Evolutionary conservation across 768 basidiomycete species (phyloP).

Genomic region (Lactifluus volemus): DNA sequence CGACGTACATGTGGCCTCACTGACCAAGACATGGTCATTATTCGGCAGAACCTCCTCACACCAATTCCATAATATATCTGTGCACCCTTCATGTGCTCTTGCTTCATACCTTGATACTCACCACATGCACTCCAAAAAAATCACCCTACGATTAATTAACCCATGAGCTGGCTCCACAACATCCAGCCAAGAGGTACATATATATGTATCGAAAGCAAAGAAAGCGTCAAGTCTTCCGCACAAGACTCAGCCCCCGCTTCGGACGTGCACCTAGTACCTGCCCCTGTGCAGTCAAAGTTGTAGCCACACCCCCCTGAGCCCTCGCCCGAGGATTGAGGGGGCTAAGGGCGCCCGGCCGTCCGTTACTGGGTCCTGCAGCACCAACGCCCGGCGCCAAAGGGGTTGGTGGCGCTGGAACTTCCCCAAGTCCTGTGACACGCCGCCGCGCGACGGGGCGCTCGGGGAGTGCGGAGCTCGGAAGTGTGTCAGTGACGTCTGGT

Average conservation of each 20-base stretch:
- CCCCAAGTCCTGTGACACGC: conserved; percentile 51
- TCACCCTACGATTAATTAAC: not conserved
- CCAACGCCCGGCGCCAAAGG: not conserved
- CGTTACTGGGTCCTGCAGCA: not conserved
- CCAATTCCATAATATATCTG: not conserved
- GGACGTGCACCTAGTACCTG: conserved; percentile 13
- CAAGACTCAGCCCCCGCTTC: conserved; percentile 17
- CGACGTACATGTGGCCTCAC: conserved; percentile 47
- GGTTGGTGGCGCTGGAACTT: not conserved
- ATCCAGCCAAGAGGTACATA: not conserved
- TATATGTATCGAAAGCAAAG: not conserved
- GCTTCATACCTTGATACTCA: not conserved
- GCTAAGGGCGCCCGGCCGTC: conserved; percentile 15
- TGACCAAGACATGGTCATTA: conserved; percentile 51
- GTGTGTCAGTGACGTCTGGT: conserved; percentile 39
- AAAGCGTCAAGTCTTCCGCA: conserved; percentile 10
- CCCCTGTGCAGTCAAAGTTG: conserved; percentile 17
- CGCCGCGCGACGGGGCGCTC: conserved; percentile 46
- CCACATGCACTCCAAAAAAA: not conserved
- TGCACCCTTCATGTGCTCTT: not conserved
- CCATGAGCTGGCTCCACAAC: not conserved
- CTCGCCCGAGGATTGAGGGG: conserved; percentile 20
- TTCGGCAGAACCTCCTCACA: conserved; percentile 48
- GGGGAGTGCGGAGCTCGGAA: conserved; percentile 31
- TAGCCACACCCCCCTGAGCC: conserved; percentile 18